These are phyloP conservation scores for Lagerstroemia speciosa DNA, from an alignment of 345 rosid species.

Conservation along the genomic window DNA sequence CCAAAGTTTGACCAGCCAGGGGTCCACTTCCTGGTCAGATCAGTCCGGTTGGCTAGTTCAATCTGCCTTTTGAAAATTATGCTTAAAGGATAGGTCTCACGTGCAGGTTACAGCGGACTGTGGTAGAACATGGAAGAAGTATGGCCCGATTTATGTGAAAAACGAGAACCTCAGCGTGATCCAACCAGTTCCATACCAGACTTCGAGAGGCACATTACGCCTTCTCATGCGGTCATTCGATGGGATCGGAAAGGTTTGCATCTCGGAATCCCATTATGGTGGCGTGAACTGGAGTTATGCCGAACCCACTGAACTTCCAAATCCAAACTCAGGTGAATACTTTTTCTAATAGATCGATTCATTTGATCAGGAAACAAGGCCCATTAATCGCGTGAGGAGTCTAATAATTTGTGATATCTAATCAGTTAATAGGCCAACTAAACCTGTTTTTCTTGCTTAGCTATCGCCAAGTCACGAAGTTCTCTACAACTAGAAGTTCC, in stretches of 20 bases:
- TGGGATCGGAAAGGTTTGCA: constrained; percentile 57
- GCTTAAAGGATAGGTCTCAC: not conserved
- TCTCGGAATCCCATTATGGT: constrained; percentile 68
- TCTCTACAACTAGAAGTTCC: not conserved
- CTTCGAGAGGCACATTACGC: constrained; percentile 49
- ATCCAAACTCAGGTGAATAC: constrained; percentile 82
- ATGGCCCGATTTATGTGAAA: constrained; percentile 68
- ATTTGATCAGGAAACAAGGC: no score
- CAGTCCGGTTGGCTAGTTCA: not conserved
- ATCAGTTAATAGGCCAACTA: not conserved
- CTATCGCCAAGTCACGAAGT: not conserved
- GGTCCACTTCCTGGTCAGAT: not conserved
- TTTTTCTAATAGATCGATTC: not conserved
- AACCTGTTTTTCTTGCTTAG: not conserved
- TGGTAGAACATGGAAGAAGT: constrained; percentile 71
- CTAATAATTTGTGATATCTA: no score
- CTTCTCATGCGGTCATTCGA: constrained; percentile 54
- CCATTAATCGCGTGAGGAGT: no score
- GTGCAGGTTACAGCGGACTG: constrained; percentile 65
- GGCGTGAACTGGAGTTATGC: constrained; percentile 73
- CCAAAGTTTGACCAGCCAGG: not conserved
- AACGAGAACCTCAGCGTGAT: constrained; percentile 70
- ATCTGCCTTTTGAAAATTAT: not conserved
- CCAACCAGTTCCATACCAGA: constrained; percentile 81
- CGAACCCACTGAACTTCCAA: constrained; percentile 56